Percentiles rank a stretch among this genome's conserved stretches.
Conservation (phyloP, 306 rosid genomes). For the Cajanus cajan region DNA sequence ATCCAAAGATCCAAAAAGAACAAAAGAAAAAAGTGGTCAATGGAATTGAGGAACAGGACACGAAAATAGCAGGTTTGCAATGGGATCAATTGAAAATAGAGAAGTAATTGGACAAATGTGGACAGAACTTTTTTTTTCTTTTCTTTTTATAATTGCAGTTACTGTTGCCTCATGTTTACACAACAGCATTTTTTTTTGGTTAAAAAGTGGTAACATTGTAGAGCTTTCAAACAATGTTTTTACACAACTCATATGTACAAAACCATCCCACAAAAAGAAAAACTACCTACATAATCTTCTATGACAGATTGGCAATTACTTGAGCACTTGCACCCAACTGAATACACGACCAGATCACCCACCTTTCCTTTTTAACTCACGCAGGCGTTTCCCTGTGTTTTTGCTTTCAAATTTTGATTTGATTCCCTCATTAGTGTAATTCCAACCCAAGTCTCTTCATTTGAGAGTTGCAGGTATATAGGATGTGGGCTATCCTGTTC, state of each 20-base stretch:
- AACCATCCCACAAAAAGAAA: constrained; percentile 28
- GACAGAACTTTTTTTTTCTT: not conserved
- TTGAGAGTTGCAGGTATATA: constrained; percentile 26
- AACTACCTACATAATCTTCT: constrained; percentile 33
- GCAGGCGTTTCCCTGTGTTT: constrained; percentile 20
- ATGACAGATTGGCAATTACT: constrained; percentile 10
- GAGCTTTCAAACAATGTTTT: constrained; percentile 14
- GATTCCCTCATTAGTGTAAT: constrained; percentile 1
- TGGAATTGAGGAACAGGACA: not conserved
- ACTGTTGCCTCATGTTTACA: constrained; percentile 30
- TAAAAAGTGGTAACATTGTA: constrained; percentile 4
- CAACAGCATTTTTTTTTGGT: constrained; percentile 8
- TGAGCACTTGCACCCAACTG: constrained; percentile 22
- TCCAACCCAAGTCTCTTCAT: constrained; percentile 13
- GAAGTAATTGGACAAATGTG: constrained; percentile 26
- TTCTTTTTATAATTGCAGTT: not conserved
- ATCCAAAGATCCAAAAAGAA: constrained; percentile 23
- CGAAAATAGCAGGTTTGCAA: not conserved
- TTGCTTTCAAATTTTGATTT: constrained; percentile 7
- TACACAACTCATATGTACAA: constrained; percentile 33
- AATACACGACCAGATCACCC: constrained; percentile 35
- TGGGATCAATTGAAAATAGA: constrained; percentile 6
- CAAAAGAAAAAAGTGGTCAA: not conserved
- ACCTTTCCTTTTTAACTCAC: constrained; percentile 14
- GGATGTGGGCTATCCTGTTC: constrained; percentile 31